These are phyloP conservation scores for Myxozyma mucilagina DNA, from an alignment of 805 yeast species.

Conservation along the genomic window DNA sequence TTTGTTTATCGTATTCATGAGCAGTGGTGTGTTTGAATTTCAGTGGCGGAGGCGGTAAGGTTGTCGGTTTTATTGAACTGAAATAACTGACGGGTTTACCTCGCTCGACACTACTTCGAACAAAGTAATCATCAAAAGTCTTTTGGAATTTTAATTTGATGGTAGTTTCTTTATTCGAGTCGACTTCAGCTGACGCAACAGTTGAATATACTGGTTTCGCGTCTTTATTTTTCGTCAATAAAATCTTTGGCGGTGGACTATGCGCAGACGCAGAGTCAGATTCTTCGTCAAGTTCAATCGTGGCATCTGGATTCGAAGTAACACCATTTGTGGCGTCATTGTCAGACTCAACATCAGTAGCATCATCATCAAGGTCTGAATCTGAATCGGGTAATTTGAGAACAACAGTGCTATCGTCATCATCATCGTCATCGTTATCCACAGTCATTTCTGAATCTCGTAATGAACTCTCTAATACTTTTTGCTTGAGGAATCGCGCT, in stretches of 20 bases:
- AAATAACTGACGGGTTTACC: background rate
- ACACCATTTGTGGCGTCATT: background rate
- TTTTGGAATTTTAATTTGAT: constrained; percentile 23
- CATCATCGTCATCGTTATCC: background rate
- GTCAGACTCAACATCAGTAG: background rate
- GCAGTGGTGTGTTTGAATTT: background rate
- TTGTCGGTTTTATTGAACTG: background rate
- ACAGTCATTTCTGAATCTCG: background rate
- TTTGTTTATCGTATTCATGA: background rate
- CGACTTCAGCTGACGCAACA: background rate
- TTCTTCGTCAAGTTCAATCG: background rate
- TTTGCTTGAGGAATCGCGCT: background rate
- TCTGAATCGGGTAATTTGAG: background rate
- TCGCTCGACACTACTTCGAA: constrained; percentile 13
- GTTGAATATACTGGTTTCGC: background rate
- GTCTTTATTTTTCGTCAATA: background rate
- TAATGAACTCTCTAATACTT: background rate
- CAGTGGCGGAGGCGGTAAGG: background rate
- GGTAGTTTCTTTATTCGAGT: constrained; percentile 10
- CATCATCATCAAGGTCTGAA: constrained; percentile 6
- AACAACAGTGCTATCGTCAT: background rate
- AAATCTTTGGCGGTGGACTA: constrained; percentile 8
- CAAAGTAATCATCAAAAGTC: constrained; percentile 22
- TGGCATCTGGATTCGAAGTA: too few relatives aligned
- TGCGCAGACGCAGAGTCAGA: background rate